phyloP scores from a whole-genome alignment of 2,329 filamentous ascomycete genomes.

The Pseudogymnoascus sp. region DNA sequence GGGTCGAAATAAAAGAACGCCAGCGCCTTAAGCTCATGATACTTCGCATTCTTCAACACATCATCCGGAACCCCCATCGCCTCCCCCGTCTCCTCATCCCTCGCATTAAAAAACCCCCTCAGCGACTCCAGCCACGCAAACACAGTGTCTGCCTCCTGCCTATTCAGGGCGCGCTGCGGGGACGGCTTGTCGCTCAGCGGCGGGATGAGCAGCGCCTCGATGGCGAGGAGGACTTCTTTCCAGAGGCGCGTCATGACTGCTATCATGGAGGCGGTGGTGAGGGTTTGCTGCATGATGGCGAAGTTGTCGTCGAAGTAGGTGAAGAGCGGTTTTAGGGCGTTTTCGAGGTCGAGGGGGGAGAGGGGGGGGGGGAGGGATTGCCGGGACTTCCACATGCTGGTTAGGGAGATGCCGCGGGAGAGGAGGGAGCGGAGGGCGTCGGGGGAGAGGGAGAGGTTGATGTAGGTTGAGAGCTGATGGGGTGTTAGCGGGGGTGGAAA shows the following conservation, averaged over 20 bases:
- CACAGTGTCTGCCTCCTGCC: slow-evolving; percentile 87
- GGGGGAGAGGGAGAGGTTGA: slow-evolving; percentile 77
- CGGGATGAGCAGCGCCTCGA: slow-evolving; percentile 83
- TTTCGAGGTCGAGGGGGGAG: slow-evolving; percentile 66
- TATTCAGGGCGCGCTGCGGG: slow-evolving; percentile 69
- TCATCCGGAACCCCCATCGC: slow-evolving; percentile 83
- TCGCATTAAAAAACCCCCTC: slow-evolving; percentile 90
- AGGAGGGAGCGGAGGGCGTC: slow-evolving; percentile 70
- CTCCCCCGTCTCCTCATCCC: slow-evolving; percentile 74
- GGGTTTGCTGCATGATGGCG: slow-evolving; percentile 94
- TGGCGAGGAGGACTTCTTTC: slow-evolving; percentile 92
- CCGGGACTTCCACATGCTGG: slow-evolving; percentile 58
- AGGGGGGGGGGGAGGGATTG: slow-evolving; percentile 47
- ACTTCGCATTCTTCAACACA: slow-evolving; percentile 93
- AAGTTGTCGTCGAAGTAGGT: slow-evolving; percentile 98
- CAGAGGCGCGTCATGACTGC: slow-evolving; percentile 96
- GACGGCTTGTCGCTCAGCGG: slow-evolving; percentile 93
- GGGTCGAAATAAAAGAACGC: slow-evolving; percentile 99
- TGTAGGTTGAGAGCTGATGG: slow-evolving; percentile 75
- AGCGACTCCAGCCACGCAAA: slow-evolving; percentile 90
- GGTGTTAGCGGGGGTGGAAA: slow-evolving; percentile 9
- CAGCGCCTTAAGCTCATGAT: slow-evolving; percentile 89
- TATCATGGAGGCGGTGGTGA: slow-evolving; percentile 93
- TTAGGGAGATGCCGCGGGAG: slow-evolving; percentile 60
- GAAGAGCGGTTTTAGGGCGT: slow-evolving; percentile 76